Conservation (phyloP, 116 monocot genomes). For the Thalassia testudinum region DNA sequence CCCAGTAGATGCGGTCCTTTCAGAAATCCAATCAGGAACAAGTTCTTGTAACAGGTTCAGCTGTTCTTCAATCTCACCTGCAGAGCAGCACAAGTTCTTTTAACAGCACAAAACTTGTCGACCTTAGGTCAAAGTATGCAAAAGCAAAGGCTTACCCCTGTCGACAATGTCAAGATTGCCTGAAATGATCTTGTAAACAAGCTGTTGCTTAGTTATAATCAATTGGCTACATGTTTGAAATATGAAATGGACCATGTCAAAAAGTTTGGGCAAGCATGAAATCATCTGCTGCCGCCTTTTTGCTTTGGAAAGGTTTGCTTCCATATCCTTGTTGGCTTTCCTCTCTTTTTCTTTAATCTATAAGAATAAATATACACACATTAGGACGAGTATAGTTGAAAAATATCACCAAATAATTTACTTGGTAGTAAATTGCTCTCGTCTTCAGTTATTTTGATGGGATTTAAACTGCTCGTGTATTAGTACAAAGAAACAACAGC, state of each 20-base stretch:
- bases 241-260: conserved; percentile 58
- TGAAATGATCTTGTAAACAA: conserved; percentile 62
- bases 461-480: too few species aligned
- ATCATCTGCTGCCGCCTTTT: conserved; percentile 44
- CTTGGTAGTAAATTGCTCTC: too few species aligned
- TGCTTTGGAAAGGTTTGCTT: conserved; percentile 21
- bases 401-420: too few species aligned
- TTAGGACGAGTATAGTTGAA: neutral
- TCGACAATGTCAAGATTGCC: conserved; percentile 47
- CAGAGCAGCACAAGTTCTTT: neutral
- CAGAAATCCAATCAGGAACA: conserved; percentile 65
- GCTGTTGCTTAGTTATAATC: conserved; percentile 67
- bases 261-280: conserved; percentile 48
- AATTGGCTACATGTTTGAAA: conserved; percentile 49
- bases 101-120: too few species aligned
- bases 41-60: conserved; percentile 50
- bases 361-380: neutral
- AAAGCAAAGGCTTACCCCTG: conserved; percentile 22
- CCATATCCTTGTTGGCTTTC: conserved; percentile 30
- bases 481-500: too few species aligned
- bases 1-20: conserved; percentile 28
- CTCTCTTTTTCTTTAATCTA: conserved; percentile 73
- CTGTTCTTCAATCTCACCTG: conserved; percentile 67
- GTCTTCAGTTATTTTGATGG: too few species aligned
- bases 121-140: too few species aligned